Evolutionary conservation across 148 eudicot genomes (phyloP).

Genomic region (Chenopodium formosanum): DNA sequence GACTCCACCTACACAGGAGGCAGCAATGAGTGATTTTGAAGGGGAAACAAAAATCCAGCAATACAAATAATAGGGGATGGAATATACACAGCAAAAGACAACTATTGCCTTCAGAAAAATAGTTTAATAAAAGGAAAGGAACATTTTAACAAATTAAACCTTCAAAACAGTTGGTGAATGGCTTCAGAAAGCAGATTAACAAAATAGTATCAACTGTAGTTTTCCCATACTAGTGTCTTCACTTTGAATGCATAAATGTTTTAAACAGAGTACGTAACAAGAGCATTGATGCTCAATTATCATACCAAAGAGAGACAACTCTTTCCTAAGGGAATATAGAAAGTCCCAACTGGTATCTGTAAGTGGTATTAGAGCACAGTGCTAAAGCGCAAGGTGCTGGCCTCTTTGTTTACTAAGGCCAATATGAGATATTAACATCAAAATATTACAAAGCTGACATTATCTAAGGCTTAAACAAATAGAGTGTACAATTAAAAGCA

Average conservation of each 20-base stretch:
- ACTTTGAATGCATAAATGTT: background rate
- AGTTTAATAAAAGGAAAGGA: background rate
- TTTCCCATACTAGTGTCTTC: background rate
- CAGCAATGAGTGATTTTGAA: background rate
- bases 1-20: conserved; percentile 63
- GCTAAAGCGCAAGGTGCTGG: too few relatives aligned
- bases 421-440: too few relatives aligned
- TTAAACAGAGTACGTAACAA: background rate
- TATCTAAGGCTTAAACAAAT: too few relatives aligned
- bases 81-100: background rate
- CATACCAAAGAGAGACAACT: background rate
- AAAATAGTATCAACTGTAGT: background rate
- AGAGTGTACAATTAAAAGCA: too few relatives aligned
- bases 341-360: background rate
- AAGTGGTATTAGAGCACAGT: too few relatives aligned
- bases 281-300: background rate
- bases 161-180: background rate
- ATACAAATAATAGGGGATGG: background rate
- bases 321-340: background rate
- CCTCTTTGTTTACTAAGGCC: too few relatives aligned
- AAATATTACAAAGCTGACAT: too few relatives aligned
- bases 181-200: background rate
- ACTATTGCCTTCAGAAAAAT: background rate
- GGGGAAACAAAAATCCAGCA: background rate
- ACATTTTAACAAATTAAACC: background rate